A percentile compares a stretch with the other conserved stretches of the same genome.
Conservation (phyloP, 1,284 basidiomycete genomes). For the Exobasidium rhododendri region DNA sequence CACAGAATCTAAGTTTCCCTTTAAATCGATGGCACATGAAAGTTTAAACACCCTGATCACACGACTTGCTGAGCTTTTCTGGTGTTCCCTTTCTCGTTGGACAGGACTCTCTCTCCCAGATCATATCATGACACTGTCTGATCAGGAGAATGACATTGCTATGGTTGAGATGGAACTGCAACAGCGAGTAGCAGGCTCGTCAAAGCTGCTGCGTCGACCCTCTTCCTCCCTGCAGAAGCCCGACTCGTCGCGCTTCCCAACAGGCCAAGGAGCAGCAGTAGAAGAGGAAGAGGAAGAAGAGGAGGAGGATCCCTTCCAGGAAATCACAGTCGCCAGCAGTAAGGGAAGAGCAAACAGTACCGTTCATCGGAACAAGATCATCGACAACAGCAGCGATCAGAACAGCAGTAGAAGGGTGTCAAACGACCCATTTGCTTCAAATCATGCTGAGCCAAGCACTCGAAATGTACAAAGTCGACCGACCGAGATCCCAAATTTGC, state of each 20-base stretch:
- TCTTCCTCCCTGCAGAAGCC: constrained; percentile 1
- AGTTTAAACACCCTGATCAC: no score
- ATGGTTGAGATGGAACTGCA: not conserved
- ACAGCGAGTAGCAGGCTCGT: not conserved
- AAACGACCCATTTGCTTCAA: not conserved
- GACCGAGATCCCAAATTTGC: constrained; percentile 3
- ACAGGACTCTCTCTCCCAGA: no score
- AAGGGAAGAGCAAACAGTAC: not conserved
- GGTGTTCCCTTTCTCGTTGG: no score
- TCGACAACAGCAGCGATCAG: not conserved
- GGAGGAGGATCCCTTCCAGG: not conserved
- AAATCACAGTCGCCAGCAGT: not conserved
- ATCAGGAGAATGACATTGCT: not conserved
- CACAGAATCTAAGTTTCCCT: no score
- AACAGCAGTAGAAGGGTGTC: not conserved
- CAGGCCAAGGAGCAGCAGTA: not conserved
- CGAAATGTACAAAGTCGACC: constrained; percentile 17
- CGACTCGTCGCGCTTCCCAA: not conserved
- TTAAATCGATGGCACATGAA: no score
- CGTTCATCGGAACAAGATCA: not conserved
- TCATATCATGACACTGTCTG: not conserved
- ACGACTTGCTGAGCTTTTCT: no score
- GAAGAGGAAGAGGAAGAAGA: not conserved
- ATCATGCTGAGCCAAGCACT: constrained; percentile 8
- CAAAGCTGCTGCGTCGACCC: not conserved